Evolutionary conservation across 2,329 filamentous ascomycete species (phyloP), one percentile per base, ranked within the genome.

Genomic region (Aspergillus japonicus): DNA sequence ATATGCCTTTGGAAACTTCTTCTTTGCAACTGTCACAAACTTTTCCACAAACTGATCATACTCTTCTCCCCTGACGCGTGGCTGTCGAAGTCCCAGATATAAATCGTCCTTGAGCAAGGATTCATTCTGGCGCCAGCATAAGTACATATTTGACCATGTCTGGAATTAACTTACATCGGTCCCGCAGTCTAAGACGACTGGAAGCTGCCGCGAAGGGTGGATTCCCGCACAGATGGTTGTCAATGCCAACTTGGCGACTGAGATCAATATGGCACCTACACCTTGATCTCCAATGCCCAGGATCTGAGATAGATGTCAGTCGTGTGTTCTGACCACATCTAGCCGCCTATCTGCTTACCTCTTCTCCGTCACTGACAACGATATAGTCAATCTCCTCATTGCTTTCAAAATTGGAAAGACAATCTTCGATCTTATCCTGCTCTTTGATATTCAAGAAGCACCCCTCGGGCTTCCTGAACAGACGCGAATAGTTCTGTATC

Each of bases 231-330:
- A 96, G 0, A 95, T 78, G 0, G 92, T 96, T 26, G 91, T 92
- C 47, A 96, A 81, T 10, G 89, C 88, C 29, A 96, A 80, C 71
- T 96, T 96, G 6, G 92, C 92, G 1, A 91, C 83, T 2, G 89
- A 92, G 60, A 96, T 96, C 44, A 96, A 80, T 54, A 96, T 89
- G 2, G 89, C 91, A 5, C 92, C 92, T 1, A 91, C 89, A 1
- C 92, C 92, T 76, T 96, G 92, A 69, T 96, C 92, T 1, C 92
- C 92, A 60, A 96, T 96, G 1, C 92, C 92, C 0, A 96, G 82
- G 50, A 96, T 96, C 77, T 92, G 81, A 14, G 19, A 7, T 39
- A 2, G 50, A 11, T 14, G 11, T 4, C 23, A 11, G 24, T 35
- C 2, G 10, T 7, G 11, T 3, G 2, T 14, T 4, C 5, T 11